These are phyloP conservation scores for Phytophthora citrophthora DNA, from an alignment of 352 stramenopile species.

Conservation along the genomic window DNA sequence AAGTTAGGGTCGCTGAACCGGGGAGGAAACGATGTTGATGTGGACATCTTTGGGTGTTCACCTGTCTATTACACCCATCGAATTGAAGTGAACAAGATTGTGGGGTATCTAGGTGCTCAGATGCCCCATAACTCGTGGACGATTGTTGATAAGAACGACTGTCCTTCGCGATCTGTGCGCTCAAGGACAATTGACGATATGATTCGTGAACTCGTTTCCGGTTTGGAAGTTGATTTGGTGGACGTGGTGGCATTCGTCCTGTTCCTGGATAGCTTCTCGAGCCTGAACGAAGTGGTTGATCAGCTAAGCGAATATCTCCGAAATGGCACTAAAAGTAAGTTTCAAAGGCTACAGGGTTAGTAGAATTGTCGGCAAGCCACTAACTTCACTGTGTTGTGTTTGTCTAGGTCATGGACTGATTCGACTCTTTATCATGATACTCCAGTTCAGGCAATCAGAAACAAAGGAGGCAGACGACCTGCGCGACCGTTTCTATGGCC, in stretches of 20 bases:
- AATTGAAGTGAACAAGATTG: slow-evolving; percentile 32
- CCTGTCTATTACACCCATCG: slow-evolving; percentile 58
- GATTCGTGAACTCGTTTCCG: slow-evolving; percentile 38
- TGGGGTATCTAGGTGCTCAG: slow-evolving; percentile 35
- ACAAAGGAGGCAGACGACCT: slow-evolving; percentile 42
- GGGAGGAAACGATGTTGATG: slow-evolving; percentile 25
- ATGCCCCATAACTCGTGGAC: slow-evolving; percentile 45
- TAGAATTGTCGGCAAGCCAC: background rate
- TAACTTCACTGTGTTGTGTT: slow-evolving; percentile 15
- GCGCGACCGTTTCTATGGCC: slow-evolving; percentile 49
- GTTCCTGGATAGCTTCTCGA: slow-evolving; percentile 76
- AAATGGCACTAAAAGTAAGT: slow-evolving; percentile 54
- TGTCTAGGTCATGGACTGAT: slow-evolving; percentile 59
- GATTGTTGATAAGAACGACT: slow-evolving; percentile 16
- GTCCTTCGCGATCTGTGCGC: slow-evolving; percentile 6
- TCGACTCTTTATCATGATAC: slow-evolving; percentile 64
- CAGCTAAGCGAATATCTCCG: slow-evolving; percentile 54
- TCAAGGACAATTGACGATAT: slow-evolving; percentile 42
- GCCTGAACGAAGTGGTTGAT: slow-evolving; percentile 64
- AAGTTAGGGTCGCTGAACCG: slow-evolving; percentile 35
- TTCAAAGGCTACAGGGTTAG: background rate
- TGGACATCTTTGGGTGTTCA: slow-evolving; percentile 76
- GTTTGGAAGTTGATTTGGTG: slow-evolving; percentile 55
- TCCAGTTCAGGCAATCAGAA: slow-evolving; percentile 60
- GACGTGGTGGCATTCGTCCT: slow-evolving; percentile 75